Base-by-base conservation (phyloP, 768 basidiomycete species). In the Tricholoma sp. region DNA sequence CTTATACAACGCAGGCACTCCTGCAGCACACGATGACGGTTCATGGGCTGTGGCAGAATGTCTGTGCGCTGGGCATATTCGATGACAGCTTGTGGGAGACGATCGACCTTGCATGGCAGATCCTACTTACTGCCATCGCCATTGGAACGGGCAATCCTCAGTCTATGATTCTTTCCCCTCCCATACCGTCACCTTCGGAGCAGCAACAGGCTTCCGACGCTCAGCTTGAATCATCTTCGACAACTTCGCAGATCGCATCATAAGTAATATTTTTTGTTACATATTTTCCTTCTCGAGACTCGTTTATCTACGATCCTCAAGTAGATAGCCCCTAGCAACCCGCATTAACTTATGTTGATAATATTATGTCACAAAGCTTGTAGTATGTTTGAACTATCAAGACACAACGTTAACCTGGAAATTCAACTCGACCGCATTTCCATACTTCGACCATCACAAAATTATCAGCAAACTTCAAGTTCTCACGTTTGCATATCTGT, bases 11-110 rank as follows among this genome's bases (percentile, higher is more conserved):
- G 35, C 74, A 72, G 27, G 78, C 75, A 12, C 74, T 90, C 7
- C 68, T 86, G 47, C 71, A 74, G 37, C 75, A 80, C 54, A 71
- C 79, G 5, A 69, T 74, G 52, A 71, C 66, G 34, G 78, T 89
- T 35, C 79, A 84, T 56, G 88, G 85, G 6, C 68, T 91, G 31
- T 92, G 88, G 87, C 76, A 80, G 57, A 91, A 91, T 65, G 80
- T 79, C 2, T 84, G 83, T 58, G 80, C 81, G 19, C 75, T 92
- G n/a, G 88, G 88, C 3, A 69, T 91, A 1, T 80, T 78, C 52
- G 85, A 90, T 61, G 77, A 81, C 32, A 74, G 74, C 19, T 71
- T 91, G 45, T 92, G 88, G 88, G 76, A 78, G 21, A 76, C 77
- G 18, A 77, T 50, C 6, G 86, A 91, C 63, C 67, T 80, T 41